These are phyloP conservation scores for Cryphonectria radicalis DNA, from an alignment of 2,329 filamentous ascomycete genomes.

Conservation along the genomic window DNA sequence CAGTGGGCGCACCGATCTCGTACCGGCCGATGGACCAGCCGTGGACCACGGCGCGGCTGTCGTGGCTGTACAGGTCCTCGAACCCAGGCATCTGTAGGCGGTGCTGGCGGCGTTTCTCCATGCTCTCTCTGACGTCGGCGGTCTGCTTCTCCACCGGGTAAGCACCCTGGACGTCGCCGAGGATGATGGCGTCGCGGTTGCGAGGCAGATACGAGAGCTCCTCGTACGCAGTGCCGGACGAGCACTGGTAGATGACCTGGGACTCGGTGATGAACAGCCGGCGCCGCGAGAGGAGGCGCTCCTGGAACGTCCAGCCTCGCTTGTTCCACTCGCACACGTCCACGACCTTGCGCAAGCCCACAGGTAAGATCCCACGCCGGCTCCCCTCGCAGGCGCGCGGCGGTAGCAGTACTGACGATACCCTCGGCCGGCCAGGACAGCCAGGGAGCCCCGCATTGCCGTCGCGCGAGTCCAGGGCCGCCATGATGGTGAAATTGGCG, in stretches of 20 bases:
- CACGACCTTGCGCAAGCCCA: background rate
- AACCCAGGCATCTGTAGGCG: constrained; percentile 13
- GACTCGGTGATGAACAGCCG: constrained; percentile 12
- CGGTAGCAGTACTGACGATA: background rate
- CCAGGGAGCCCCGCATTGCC: background rate
- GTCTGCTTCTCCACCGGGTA: constrained; percentile 9
- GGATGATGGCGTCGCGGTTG: background rate
- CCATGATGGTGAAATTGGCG: constrained; percentile 35
- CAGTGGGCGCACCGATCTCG: background rate
- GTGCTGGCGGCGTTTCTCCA: constrained; percentile 12
- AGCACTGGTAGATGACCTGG: constrained; percentile 11
- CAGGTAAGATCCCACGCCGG: constrained; percentile 3
- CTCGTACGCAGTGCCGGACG: constrained; percentile 9
- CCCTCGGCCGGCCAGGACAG: constrained; percentile 5
- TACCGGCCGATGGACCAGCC: background rate
- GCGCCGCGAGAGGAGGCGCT: constrained; percentile 6
- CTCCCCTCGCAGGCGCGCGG: constrained; percentile 5
- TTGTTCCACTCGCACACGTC: constrained; percentile 11
- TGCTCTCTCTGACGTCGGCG: background rate
- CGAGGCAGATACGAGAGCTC: constrained; percentile 8
- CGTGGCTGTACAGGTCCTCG: constrained; percentile 9
- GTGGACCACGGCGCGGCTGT: background rate
- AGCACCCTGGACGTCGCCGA: constrained; percentile 4
- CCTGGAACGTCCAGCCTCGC: constrained; percentile 14
- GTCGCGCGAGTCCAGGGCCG: constrained; percentile 18